Evolutionary conservation across 345 rosid genomes (phyloP), one percentile per base, ranked within the genome.

Genomic region (Linum tenue): DNA sequence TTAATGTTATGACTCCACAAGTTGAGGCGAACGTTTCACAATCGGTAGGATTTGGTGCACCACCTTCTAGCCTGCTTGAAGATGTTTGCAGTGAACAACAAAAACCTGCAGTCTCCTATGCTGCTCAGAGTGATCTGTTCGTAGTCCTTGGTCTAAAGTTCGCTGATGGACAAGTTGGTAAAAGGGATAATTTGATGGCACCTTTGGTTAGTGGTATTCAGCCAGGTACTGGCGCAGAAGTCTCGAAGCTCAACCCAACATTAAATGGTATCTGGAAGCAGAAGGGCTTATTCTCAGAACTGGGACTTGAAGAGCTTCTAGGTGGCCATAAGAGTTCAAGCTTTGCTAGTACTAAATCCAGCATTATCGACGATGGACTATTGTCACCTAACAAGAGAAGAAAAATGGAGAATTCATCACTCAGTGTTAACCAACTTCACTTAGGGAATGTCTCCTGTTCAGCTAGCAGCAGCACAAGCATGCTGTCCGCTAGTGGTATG

Each of bases 211-310:
- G 67, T 40, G 51, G 39, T 57, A 66, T 58, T 69, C 66, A 42
- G 37, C 44, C 68, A 0, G 55, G 65, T 63, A n/a, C 35, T 6
- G 35, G 70, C 56, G 70, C 67, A 57, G 58, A 66, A 65, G 58
- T 66, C 50, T 71, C 83, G n/a, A 73, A 75, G 70, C 67, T 72
- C 65, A 55, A 59, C 37, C 64, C 77, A 38, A 69, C 72, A 57
- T 62, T 70, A 70, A 79, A 81, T 44, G 53, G 53, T 66, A 70
- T 38, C 12, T 80, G 78, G 31, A 22, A 22, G 5, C 67, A 75
- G 48, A 88, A 83, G 72, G 96, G 92, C 55, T 68, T 88, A 37
- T 90, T 88, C 79, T 88, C 96, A 22, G 90, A 86, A 76, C 78
- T 86, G 66, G 95, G 95, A 60, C 77, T 85, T 41, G 80, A 76